Evolutionary conservation across 2,329 filamentous ascomycete species (phyloP).

Genomic region (Sporothrix inflata): DNA sequence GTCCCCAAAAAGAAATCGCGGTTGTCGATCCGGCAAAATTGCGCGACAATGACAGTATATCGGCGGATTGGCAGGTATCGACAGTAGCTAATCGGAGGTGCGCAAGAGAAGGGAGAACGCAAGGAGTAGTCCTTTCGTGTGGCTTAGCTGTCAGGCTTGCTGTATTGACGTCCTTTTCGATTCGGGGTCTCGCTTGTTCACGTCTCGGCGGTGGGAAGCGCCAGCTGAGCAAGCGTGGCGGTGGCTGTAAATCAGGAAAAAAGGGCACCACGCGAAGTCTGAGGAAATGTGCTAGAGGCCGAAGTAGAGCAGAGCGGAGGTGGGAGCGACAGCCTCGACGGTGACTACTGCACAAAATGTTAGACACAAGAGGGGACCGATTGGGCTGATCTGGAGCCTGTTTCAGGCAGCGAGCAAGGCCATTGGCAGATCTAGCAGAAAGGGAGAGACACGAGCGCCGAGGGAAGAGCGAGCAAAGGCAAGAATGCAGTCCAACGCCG

Average conservation of each 20-base stretch:
- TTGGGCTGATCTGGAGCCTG: constrained; percentile 23
- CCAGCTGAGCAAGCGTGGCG: constrained; percentile 17
- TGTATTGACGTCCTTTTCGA: background rate
- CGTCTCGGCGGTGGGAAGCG: constrained; percentile 9
- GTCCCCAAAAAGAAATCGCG: constrained; percentile 21
- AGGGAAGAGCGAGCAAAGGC: constrained; percentile 9
- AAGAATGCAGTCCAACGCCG: constrained; percentile 15
- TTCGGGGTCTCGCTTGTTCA: background rate
- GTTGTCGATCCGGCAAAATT: constrained; percentile 25
- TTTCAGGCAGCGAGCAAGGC: constrained; percentile 23
- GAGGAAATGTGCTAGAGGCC: background rate
- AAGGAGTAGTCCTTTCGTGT: background rate
- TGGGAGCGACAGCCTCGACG: constrained; percentile 18
- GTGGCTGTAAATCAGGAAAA: constrained; percentile 18
- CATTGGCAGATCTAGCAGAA: constrained; percentile 23
- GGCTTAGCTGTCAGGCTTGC: background rate
- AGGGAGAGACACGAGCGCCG: constrained; percentile 19
- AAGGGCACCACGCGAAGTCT: constrained; percentile 5
- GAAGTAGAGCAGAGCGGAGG: background rate
- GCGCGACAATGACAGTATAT: constrained; percentile 3
- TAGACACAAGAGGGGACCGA: constrained; percentile 25
- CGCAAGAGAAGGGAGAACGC: background rate
- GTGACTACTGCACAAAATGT: constrained; percentile 24
- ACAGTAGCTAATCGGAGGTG: constrained; percentile 3
- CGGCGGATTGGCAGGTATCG: background rate